Conservation (phyloP, 176 grass and related monocot genomes). For the Luzula sylvatica region DNA sequence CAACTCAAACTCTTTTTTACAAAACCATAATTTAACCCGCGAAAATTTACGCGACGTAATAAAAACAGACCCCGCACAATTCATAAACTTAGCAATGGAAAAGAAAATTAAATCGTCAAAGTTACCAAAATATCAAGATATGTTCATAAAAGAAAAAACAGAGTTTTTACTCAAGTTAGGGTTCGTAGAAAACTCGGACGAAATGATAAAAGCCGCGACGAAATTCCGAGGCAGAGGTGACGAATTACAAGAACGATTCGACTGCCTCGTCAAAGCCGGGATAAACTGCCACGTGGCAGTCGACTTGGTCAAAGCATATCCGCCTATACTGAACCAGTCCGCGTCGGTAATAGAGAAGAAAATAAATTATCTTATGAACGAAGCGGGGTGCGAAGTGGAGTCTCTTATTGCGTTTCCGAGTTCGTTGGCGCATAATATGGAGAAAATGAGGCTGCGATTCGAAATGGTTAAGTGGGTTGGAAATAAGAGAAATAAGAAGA, state of each 20-base stretch:
- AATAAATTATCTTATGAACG: constrained; percentile 41
- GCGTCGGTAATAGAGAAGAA: constrained; percentile 29
- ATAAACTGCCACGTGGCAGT: constrained; percentile 29
- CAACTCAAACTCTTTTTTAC: constrained; percentile 24
- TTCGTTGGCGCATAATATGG: constrained; percentile 35
- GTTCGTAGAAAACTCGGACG: constrained; percentile 39
- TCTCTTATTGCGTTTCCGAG: constrained; percentile 27
- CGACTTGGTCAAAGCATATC: constrained; percentile 34
- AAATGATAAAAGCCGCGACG: constrained; percentile 35
- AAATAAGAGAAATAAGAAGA: constrained; percentile 23
- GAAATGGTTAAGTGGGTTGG: constrained; percentile 37
- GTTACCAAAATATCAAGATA: neutral
- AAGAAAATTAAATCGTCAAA: neutral
- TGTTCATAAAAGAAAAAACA: constrained; percentile 38
- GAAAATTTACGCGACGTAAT: constrained; percentile 38
- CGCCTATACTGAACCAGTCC: constrained; percentile 33
- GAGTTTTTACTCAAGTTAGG: constrained; percentile 43
- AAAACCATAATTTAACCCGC: constrained; percentile 14
- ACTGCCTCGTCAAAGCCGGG: constrained; percentile 36
- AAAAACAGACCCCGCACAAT: constrained; percentile 37
- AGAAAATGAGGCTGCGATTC: constrained; percentile 46
- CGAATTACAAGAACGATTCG: constrained; percentile 39
- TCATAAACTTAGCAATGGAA: constrained; percentile 26
- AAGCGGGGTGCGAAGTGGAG: constrained; percentile 31
- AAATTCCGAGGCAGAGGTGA: constrained; percentile 34